Base-by-base conservation (phyloP, 2,329 filamentous ascomycete genomes). In the Aspergillus melleus region DNA sequence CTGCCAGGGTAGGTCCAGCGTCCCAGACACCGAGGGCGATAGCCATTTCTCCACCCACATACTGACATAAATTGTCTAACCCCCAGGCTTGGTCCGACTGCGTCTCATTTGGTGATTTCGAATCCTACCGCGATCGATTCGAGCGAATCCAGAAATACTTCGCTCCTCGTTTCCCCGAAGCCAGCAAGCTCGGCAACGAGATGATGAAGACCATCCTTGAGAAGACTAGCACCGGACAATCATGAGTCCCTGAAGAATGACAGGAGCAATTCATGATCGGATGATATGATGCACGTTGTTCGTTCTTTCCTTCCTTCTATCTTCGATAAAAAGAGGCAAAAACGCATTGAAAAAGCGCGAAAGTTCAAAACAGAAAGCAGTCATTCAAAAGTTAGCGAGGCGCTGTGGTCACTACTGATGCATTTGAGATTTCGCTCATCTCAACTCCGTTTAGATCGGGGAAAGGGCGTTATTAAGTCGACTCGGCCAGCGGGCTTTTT, bases 151-250 rank as follows among this genome's bases (percentile, higher is more conserved):
- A 97, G 76, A 81, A 82, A 64, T 99, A 96, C 80, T 99, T 99
- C 76, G 88, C 92, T 74, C 92, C 92, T 2, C 82, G 94, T 32
- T 97, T 99, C 72, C 86, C 87, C 1, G 93, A 96, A 73, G 95
- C 95, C 6, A 91, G 89, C 55, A 87, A 88, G 68, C 81, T 99
- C 42, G 95, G 95, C 2, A 96, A 97, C 73, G 90, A 93, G 74
- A 99, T 99, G 95, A 96, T 99, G 77, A 92, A 89, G 81, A 95
- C 92, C 49, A 95, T 99, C 69, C 78, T 97, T 67, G 90, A 94
- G 78, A 94, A 91, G 75, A 90, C 89, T 24, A 70, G 70, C 20
- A 52, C 58, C 22, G 59, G 61, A 12, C 60, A 55, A 24, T 19
- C 54, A 32, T 63, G 57, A 55, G 22, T 19, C 5, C 26, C 29